Conservation (phyloP, 805 yeast genomes). For the Wickerhamiella bombiphila region DNA sequence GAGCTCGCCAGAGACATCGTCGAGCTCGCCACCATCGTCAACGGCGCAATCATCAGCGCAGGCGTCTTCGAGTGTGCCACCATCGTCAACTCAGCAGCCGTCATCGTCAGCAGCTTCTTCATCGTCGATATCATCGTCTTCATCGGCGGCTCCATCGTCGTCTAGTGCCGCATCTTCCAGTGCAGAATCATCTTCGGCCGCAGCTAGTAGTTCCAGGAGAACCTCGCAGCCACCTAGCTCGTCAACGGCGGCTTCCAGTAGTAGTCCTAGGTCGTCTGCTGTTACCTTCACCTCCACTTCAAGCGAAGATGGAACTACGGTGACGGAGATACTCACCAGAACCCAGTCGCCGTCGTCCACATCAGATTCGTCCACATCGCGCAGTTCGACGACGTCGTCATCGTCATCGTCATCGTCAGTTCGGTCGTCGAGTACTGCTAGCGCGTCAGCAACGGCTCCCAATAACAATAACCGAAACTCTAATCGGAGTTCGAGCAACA, state of each 20-base stretch:
- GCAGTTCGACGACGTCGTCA: conserved; percentile 2
- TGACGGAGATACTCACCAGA: conserved; percentile 4
- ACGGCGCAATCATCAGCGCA: background rate
- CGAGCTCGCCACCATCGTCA: no score
- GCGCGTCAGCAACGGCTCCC: background rate
- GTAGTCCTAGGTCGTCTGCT: background rate
- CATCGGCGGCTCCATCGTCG: background rate
- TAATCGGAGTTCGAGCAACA: conserved; percentile 4
- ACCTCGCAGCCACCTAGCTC: conserved; percentile 1
- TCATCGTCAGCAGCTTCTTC: background rate
- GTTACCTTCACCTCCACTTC: background rate
- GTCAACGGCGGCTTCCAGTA: conserved; percentile 2
- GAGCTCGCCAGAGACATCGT: no score
- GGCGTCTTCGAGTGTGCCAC: background rate
- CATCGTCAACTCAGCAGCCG: no score
- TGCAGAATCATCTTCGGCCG: conserved; percentile 1
- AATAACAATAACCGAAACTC: background rate
- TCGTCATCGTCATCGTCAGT: conserved; percentile 1
- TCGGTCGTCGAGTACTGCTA: background rate
- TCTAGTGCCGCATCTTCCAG: background rate
- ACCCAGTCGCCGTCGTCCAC: conserved; percentile 4
- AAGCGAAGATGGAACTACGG: conserved; percentile 5
- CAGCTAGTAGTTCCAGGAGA: conserved; percentile 3
- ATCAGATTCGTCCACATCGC: conserved; percentile 1
- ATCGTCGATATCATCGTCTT: background rate